A percentile compares a stretch with the other conserved stretches of the same genome.
phyloP scores from a whole-genome alignment of 176 grass and related monocot genomes.

The Leersia perrieri region DNA sequence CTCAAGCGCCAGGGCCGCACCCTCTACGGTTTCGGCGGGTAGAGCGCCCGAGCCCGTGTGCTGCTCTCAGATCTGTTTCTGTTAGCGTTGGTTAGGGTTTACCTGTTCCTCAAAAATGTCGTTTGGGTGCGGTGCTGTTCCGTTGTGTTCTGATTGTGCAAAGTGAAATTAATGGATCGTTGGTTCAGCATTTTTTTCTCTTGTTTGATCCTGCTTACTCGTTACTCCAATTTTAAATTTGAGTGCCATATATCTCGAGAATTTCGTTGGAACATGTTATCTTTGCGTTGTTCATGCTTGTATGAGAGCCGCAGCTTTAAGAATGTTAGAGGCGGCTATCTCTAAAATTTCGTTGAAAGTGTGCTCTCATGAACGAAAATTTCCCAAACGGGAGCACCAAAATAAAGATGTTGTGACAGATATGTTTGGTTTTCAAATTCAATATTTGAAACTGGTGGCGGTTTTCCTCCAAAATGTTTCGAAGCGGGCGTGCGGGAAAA shows the following conservation, averaged over 20 bases:
- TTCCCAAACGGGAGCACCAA: too few relatives aligned
- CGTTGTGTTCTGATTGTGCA: background rate
- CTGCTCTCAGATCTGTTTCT: background rate
- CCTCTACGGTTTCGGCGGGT: slow-evolving; percentile 66
- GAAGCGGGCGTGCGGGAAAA: background rate
- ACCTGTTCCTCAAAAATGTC: background rate
- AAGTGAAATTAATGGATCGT: background rate
- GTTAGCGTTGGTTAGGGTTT: background rate
- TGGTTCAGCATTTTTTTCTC: background rate
- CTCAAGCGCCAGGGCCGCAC: slow-evolving; percentile 76
- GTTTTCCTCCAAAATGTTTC: too few relatives aligned
- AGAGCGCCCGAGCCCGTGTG: background rate
- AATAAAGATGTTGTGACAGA: too few relatives aligned
- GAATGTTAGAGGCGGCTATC: background rate
- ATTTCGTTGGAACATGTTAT: background rate
- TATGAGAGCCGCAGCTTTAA: too few relatives aligned
- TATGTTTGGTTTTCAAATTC: too few relatives aligned
- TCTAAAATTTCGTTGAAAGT: background rate
- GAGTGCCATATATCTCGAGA: background rate
- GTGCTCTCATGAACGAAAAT: too few relatives aligned
- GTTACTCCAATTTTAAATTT: background rate
- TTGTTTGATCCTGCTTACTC: too few relatives aligned
- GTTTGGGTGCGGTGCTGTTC: background rate
- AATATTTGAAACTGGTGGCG: too few relatives aligned
- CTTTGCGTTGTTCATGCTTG: too few relatives aligned